These are phyloP conservation scores for Colletotrichum brevisporum DNA, from an alignment of 2,329 filamentous ascomycete species.

Conservation along the genomic window DNA sequence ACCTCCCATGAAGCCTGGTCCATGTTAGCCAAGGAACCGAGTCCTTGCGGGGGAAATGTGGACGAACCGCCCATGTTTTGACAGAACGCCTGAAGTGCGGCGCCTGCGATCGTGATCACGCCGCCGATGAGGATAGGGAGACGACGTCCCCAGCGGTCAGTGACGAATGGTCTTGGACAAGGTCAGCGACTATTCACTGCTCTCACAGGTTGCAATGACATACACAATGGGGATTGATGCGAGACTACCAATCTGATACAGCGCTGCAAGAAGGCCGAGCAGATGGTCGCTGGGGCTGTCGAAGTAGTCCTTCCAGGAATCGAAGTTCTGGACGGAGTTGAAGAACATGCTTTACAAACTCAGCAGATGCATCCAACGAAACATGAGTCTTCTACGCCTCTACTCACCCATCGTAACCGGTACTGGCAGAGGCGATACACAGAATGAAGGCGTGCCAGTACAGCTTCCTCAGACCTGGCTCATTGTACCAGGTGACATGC, in stretches of 20 bases:
- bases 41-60: neutral
- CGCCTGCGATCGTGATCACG: constrained; percentile 60
- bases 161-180: constrained; percentile 48
- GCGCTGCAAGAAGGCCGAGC: constrained; percentile 52
- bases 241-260: constrained; percentile 64
- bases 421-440: constrained; percentile 68
- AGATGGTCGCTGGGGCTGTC: constrained; percentile 48
- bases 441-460: constrained; percentile 67
- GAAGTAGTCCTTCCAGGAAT: constrained; percentile 44
- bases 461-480: constrained; percentile 67
- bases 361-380: neutral
- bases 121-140: constrained; percentile 59
- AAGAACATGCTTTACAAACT: constrained; percentile 11
- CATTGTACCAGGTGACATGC: constrained; percentile 65
- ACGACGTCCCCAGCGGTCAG: constrained; percentile 57
- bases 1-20: constrained; percentile 57
- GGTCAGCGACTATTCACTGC: neutral
- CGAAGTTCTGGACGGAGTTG: constrained; percentile 33
- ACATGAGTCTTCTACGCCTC: neutral
- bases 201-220: neutral
- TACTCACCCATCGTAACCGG: constrained; percentile 67
- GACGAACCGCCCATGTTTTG: constrained; percentile 55
- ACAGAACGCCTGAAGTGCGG: constrained; percentile 56
- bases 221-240: constrained; percentile 48
- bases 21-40: neutral